These are phyloP conservation scores for Cercospora berteroae DNA, from an alignment of 2,329 filamentous ascomycete species.

Conservation along the genomic window DNA sequence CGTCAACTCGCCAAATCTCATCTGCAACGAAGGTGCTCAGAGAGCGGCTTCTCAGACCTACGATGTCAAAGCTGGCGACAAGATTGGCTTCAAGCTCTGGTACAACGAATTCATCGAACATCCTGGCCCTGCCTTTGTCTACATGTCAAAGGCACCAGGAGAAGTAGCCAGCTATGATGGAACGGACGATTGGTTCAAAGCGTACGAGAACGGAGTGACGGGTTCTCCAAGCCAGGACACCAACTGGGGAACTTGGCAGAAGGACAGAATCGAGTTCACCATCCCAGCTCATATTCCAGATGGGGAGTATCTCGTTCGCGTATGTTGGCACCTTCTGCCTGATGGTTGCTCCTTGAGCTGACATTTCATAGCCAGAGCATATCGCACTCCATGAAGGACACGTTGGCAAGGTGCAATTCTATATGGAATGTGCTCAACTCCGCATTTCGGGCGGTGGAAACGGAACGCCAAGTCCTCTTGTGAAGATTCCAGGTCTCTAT, in stretches of 20 bases:
- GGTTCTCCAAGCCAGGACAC: conserved; percentile 14
- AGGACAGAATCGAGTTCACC: conserved; percentile 22
- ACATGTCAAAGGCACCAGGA: conserved; percentile 25
- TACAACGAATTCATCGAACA: conserved; percentile 25
- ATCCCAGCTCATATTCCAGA: conserved; percentile 16
- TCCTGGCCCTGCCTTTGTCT: conserved; percentile 23
- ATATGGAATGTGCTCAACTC: conserved; percentile 25
- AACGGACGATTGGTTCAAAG: conserved; percentile 26
- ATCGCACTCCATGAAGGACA: conserved; percentile 25
- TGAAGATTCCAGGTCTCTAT: conserved; percentile 28
- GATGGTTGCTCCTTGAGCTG: too few species aligned
- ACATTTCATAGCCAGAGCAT: conserved; percentile 18
- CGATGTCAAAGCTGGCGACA: conserved; percentile 23
- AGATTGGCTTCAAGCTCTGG: conserved; percentile 20
- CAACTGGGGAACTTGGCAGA: conserved; percentile 19
- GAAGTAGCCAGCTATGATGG: conserved; percentile 22
- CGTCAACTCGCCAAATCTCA: conserved; percentile 9
- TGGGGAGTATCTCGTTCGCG: background rate
- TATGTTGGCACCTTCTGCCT: too few species aligned
- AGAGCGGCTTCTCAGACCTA: conserved; percentile 15
- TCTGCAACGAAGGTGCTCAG: conserved; percentile 19
- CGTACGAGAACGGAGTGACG: conserved; percentile 18
- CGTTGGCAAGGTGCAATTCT: conserved; percentile 23
- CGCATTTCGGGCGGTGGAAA: conserved; percentile 22
- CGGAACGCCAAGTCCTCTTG: conserved; percentile 21